A percentile compares a stretch with the other conserved stretches of the same genome.
phyloP scores from a whole-genome alignment of 441 rosid genomes.

The Corymbia citriodora region DNA sequence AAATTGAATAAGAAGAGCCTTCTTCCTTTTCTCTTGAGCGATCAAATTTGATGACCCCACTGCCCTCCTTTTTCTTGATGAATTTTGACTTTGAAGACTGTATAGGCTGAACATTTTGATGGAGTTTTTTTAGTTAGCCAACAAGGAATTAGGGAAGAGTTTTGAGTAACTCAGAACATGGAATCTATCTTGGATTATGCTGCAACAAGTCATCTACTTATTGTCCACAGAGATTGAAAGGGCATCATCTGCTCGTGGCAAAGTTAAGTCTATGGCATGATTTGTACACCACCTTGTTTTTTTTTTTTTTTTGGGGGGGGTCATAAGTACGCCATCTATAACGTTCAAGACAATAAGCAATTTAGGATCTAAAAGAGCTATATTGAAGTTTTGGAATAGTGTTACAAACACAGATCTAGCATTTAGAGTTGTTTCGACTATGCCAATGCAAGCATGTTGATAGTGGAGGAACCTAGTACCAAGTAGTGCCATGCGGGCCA shows the following conservation, averaged over 20 bases:
- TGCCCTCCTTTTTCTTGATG: fast-evolving
- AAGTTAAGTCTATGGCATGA: not conserved
- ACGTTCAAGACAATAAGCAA: not conserved
- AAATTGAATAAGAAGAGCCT: not conserved
- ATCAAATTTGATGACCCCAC: not conserved
- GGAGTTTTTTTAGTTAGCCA: not conserved
- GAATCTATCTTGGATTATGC: not conserved
- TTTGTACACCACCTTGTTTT: not conserved
- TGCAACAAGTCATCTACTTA: not conserved
- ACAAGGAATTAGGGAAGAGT: not conserved
- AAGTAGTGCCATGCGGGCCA: not conserved
- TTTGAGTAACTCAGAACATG: not conserved
- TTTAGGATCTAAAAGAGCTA: not conserved
- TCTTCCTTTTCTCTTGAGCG: not conserved
- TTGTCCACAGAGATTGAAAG: not conserved
- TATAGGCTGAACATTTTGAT: not conserved
- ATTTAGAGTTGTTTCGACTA: not conserved
- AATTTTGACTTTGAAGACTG: not conserved
- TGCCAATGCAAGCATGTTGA: not conserved
- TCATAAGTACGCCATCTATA: not conserved
- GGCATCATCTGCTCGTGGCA: not conserved
- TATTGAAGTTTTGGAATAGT: not conserved
- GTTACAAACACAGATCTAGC: not conserved
- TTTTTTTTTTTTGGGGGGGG: no score
- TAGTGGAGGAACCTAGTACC: not conserved